Conservation (phyloP, 2,329 filamentous ascomycete species). For the Aspergillus cejpii region DNA sequence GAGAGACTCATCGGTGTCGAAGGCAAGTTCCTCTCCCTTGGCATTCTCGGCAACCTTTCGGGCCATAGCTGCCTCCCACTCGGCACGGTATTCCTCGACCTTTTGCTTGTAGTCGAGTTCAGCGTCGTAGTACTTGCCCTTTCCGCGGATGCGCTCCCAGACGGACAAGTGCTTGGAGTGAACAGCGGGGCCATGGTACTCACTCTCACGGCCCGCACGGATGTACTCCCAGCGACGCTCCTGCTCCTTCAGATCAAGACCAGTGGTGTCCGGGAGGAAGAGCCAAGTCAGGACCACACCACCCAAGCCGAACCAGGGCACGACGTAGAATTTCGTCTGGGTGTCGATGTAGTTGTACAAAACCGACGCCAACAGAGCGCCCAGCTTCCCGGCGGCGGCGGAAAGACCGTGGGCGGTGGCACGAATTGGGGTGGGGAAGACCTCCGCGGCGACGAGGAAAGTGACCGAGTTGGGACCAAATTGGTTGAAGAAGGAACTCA, state of each 20-base stretch:
- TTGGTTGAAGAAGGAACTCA: conserved; percentile 98
- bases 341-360: conserved; percentile 92
- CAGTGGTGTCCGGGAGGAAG: conserved; percentile 94
- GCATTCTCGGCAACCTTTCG: conserved; percentile 48
- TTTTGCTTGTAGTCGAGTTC: conserved; percentile 75
- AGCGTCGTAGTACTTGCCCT: conserved; percentile 76
- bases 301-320: conserved; percentile 88
- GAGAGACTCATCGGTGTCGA: conserved; percentile 42
- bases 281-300: conserved; percentile 76
- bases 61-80: conserved; percentile 48
- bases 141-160: conserved; percentile 75
- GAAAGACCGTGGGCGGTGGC: conserved; percentile 91
- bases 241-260: conserved; percentile 93
- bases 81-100: conserved; percentile 70
- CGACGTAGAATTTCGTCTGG: conserved; percentile 79
- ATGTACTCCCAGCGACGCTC: conserved; percentile 90
- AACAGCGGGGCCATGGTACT: conserved; percentile 91
- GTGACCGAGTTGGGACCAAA: conserved; percentile 95
- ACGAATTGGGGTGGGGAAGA: conserved; percentile 90
- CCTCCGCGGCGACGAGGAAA: conserved; percentile 91
- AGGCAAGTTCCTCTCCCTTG: conserved; percentile 24
- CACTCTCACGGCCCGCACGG: conserved; percentile 64
- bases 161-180: conserved; percentile 81
- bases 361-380: conserved; percentile 77
- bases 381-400: conserved; percentile 83